Evolutionary conservation across 2,329 filamentous ascomycete species (phyloP).

Genomic region (Colletotrichum tropicicola): DNA sequence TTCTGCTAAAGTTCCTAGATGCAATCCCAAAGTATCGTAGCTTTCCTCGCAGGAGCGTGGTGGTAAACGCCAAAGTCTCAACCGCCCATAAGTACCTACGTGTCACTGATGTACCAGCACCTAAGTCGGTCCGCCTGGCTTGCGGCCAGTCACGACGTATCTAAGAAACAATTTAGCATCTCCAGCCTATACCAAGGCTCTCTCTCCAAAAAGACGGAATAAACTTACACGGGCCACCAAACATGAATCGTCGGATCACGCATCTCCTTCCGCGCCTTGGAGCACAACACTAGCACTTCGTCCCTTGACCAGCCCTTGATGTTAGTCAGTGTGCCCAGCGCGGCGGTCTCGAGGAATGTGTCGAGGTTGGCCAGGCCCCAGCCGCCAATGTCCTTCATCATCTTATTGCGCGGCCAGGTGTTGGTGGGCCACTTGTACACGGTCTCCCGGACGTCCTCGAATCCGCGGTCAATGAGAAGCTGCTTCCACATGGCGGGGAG

Average conservation of each 20-base stretch:
- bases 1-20: no score
- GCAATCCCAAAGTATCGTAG: not conserved
- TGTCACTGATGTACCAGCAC: not conserved
- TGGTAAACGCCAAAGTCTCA: no score
- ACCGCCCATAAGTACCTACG: not conserved
- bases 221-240: constrained; percentile 34
- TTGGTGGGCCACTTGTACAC: constrained; percentile 46
- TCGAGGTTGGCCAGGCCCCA: constrained; percentile 42
- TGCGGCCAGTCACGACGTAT: constrained; percentile 15
- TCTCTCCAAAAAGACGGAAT: not conserved
- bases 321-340: constrained; percentile 46
- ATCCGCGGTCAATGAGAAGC: constrained; percentile 41
- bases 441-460: constrained; percentile 41
- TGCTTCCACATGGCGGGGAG: constrained; percentile 39
- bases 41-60: no score
- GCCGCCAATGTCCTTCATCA: constrained; percentile 45
- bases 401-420: constrained; percentile 44
- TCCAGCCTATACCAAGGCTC: no score
- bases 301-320: constrained; percentile 45
- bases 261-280: constrained; percentile 35
- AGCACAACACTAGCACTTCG: constrained; percentile 37
- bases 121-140: not conserved
- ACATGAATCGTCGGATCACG: constrained; percentile 36
- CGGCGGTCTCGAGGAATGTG: constrained; percentile 44
- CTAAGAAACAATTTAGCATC: not conserved